phyloP scores from a whole-genome alignment of 2,329 filamentous ascomycete species.

The Verticillium dahliae region DNA sequence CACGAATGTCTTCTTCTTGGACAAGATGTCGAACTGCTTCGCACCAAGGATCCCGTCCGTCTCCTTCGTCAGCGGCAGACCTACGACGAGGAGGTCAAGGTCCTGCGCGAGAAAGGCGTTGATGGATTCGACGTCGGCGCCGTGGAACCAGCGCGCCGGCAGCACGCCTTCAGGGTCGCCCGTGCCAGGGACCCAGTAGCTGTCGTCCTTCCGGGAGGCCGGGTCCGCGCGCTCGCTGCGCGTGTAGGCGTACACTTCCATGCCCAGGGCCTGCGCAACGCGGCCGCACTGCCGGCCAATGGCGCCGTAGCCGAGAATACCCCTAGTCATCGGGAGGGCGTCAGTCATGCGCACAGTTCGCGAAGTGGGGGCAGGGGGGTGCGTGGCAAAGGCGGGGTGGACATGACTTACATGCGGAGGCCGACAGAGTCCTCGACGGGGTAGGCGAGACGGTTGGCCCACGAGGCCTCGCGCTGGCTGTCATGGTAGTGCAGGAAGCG shows the following conservation, averaged over 20 bases:
- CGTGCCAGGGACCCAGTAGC: slow-evolving; percentile 63
- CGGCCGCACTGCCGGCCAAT: slow-evolving; percentile 48
- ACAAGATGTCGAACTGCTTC: slow-evolving; percentile 40
- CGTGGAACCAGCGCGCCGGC: slow-evolving; percentile 46
- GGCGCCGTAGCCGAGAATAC: slow-evolving; percentile 47
- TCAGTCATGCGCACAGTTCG: not conserved
- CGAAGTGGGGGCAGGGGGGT: not conserved
- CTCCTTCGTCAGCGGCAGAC: slow-evolving; percentile 40
- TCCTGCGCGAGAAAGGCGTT: slow-evolving; percentile 43
- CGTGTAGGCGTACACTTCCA: slow-evolving; percentile 70
- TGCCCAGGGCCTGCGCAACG: slow-evolving; percentile 59
- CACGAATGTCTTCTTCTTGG: slow-evolving; percentile 48
- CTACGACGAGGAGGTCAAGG: slow-evolving; percentile 47
- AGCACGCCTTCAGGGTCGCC: slow-evolving; percentile 43
- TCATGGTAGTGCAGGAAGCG: slow-evolving; percentile 35
- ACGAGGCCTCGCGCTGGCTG: slow-evolving; percentile 34
- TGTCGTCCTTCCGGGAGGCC: slow-evolving; percentile 55
- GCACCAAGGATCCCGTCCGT: slow-evolving; percentile 45
- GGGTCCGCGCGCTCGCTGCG: slow-evolving; percentile 61
- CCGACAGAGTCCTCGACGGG: slow-evolving; percentile 35
- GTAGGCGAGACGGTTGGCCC: slow-evolving; percentile 26
- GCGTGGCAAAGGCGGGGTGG: too few species aligned
- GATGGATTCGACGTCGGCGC: slow-evolving; percentile 32
- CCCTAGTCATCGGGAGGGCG: slow-evolving; percentile 21
- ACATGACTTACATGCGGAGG: slow-evolving; percentile 38